phyloP scores from a whole-genome alignment of 192 early-diverging fungal genomes.

The Coemansia sp. region DNA sequence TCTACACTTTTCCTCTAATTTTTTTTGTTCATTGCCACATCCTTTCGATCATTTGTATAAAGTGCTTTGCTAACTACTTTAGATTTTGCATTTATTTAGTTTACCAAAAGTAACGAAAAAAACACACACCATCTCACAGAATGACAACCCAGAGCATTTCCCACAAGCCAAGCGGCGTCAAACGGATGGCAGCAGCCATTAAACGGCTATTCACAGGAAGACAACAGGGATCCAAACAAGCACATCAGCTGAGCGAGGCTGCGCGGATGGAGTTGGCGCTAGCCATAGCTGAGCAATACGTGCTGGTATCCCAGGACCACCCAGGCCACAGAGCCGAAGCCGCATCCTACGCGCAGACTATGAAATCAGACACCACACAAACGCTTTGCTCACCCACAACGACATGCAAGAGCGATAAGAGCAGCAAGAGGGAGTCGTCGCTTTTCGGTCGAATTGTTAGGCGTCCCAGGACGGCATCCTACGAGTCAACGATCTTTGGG shows the following conservation, averaged over 20 bases:
- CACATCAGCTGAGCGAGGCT: conserved; percentile 10
- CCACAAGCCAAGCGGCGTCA: not conserved
- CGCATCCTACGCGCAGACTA: not conserved
- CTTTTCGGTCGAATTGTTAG: not conserved
- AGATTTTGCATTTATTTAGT: not conserved
- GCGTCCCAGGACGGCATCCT: conserved; percentile 1
- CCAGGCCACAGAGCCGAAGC: conserved; percentile 4
- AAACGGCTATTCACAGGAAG: conserved; percentile 10
- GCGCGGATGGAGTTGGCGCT: conserved; percentile 36
- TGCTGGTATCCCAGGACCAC: conserved; percentile 24
- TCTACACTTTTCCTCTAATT: no score
- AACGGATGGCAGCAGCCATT: conserved; percentile 5
- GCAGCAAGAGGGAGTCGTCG: not conserved
- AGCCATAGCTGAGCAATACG: conserved; percentile 47
- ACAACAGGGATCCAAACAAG: not conserved
- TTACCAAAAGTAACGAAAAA: not conserved
- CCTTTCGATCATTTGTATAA: no score
- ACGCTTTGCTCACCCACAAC: conserved; percentile 4
- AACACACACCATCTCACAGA: not conserved
- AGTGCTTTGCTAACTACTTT: no score
- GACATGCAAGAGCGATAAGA: not conserved
- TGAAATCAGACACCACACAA: not conserved
- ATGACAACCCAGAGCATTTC: conserved; percentile 5
- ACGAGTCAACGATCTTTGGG: not conserved
- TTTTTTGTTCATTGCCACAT: no score